These are phyloP conservation scores for Puccinia hordei DNA, from an alignment of 1,284 basidiomycete genomes.

Conservation along the genomic window DNA sequence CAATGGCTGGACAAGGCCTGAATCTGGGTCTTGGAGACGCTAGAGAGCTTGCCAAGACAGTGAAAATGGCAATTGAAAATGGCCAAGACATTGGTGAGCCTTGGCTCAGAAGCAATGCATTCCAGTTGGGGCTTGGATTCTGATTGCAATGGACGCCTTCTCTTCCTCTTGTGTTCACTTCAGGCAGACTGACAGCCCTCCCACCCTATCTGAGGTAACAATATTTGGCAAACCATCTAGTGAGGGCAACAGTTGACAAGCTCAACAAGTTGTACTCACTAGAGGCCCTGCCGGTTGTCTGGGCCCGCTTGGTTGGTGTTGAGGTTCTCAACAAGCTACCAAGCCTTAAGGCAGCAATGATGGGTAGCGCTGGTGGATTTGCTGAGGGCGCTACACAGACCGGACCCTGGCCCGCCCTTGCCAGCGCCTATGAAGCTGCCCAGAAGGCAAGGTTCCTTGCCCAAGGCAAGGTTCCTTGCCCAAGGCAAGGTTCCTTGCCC, in stretches of 20 bases:
- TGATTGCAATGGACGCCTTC: not conserved
- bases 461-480: too few relatives aligned
- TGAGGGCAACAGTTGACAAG: constrained; percentile 82
- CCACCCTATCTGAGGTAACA: constrained; percentile 74
- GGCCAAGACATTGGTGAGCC: constrained; percentile 44
- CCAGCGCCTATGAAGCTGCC: constrained; percentile 18
- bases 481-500: too few relatives aligned
- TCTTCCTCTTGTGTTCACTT: not conserved
- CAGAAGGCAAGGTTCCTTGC: too few relatives aligned
- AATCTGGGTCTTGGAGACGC: constrained; percentile 88
- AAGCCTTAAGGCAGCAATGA: constrained; percentile 75
- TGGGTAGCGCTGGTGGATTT: constrained; percentile 73
- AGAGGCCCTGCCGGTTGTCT: constrained; percentile 71
- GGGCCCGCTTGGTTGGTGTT: constrained; percentile 80
- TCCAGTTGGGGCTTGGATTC: too few relatives aligned
- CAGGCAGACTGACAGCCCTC: constrained; percentile 77
- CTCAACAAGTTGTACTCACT: constrained; percentile 79
- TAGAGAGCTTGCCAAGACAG: constrained; percentile 10
- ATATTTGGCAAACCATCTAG: constrained; percentile 79
- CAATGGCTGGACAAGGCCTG: constrained; percentile 94
- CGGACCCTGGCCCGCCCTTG: constrained; percentile 5
- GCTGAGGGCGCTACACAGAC: constrained; percentile 50
- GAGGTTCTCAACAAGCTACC: constrained; percentile 87
- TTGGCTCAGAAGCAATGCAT: not conserved
- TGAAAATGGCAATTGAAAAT: constrained; percentile 29